These are phyloP conservation scores for Carex arenaria DNA, from an alignment of 202 grass and related monocot species.

Conservation along the genomic window DNA sequence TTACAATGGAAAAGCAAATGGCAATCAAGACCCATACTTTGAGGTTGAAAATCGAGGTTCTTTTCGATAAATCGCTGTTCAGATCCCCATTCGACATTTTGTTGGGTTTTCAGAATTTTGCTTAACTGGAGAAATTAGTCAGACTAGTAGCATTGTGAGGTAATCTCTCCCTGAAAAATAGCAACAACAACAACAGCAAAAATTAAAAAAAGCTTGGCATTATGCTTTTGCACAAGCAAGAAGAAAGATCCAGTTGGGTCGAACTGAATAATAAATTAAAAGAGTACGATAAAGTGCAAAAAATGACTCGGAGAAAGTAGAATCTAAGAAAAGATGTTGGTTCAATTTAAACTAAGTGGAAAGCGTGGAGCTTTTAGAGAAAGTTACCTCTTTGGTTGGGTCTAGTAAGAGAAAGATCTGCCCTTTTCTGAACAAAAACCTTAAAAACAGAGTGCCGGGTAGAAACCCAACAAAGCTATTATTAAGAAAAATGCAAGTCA, in stretches of 20 bases:
- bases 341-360: not conserved
- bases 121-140: not conserved
- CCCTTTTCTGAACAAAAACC: slow-evolving; percentile 23
- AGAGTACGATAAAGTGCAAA: not conserved
- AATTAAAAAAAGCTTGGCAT: not conserved
- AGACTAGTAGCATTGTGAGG: slow-evolving; percentile 8
- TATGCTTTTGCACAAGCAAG: not conserved
- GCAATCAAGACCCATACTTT: slow-evolving; percentile 80
- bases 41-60: slow-evolving; percentile 53
- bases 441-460: slow-evolving; percentile 25
- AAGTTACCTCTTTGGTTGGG: slow-evolving; percentile 23
- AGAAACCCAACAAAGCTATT: slow-evolving; percentile 29
- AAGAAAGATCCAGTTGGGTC: not conserved
- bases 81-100: slow-evolving; percentile 8
- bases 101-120: not conserved
- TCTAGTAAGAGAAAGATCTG: slow-evolving; percentile 2
- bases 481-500: slow-evolving; percentile 24
- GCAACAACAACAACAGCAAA: not conserved
- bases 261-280: not conserved
- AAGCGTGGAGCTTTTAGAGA: slow-evolving; percentile 12
- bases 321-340: not conserved
- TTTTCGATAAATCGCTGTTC: not conserved
- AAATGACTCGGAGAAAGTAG: slow-evolving; percentile 2
- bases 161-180: slow-evolving; percentile 17
- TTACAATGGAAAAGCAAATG: slow-evolving; percentile 60